A percentile compares a stretch with the other conserved stretches of the same genome.
These are phyloP conservation scores for Antitrichia curtipendula DNA, from an alignment of 225 moss, liverwort and hornwort genomes.

Conservation along the genomic window DNA sequence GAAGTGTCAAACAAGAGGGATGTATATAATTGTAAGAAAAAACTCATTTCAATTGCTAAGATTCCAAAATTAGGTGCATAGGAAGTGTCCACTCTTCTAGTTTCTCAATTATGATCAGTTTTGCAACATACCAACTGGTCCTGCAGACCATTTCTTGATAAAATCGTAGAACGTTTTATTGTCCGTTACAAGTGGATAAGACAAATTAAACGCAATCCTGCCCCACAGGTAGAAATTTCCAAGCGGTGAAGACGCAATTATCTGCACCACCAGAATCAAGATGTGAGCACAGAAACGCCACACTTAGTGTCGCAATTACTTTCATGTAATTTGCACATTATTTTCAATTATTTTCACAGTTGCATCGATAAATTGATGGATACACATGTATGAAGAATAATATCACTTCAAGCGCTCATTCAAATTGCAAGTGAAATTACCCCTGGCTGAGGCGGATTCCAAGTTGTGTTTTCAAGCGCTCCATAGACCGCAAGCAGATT, in stretches of 20 bases:
- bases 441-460: slow-evolving; percentile 71
- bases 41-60: neutral
- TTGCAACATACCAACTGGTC: slow-evolving; percentile 43
- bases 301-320: neutral
- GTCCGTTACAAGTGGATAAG: slow-evolving; percentile 30
- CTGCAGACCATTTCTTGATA: slow-evolving; percentile 37
- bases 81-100: neutral
- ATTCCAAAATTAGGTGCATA: neutral
- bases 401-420: neutral
- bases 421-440: slow-evolving; percentile 8
- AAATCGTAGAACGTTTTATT: slow-evolving; percentile 38
- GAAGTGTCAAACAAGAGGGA: neutral
- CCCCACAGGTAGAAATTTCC: slow-evolving; percentile 58
- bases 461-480: slow-evolving; percentile 57
- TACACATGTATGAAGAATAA: neutral
- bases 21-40: neutral
- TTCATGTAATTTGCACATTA: neutral
- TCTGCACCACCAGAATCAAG: slow-evolving; percentile 17
- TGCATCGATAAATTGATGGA: neutral
- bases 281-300: neutral
- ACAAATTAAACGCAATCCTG: slow-evolving; percentile 21
- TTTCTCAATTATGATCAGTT: neutral
- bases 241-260: slow-evolving; percentile 57
- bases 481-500: slow-evolving; percentile 29
- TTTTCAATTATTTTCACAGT: neutral